phyloP scores from a whole-genome alignment of 2,329 filamentous ascomycete genomes.

The Simplicillium sp. region DNA sequence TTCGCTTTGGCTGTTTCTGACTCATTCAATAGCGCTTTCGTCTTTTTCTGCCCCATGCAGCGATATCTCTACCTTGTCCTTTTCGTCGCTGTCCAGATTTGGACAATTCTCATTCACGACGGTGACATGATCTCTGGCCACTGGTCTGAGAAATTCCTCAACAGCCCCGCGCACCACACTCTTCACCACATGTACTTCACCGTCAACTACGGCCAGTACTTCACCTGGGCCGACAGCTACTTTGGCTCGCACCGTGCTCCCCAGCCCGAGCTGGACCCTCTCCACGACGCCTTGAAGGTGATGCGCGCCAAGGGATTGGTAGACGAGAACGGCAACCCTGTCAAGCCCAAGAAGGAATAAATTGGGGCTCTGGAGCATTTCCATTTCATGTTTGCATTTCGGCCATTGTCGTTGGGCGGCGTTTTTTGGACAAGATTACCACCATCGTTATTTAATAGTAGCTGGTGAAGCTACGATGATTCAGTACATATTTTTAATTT shows the following conservation, averaged over 20 bases:
- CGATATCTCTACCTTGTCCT: conserved; percentile 33
- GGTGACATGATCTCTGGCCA: conserved; percentile 38
- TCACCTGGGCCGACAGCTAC: conserved; percentile 35
- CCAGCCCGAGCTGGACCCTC: conserved; percentile 30
- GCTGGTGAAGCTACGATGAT: no score
- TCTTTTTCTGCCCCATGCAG: conserved; percentile 35
- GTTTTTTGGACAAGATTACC: no score
- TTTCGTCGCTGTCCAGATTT: conserved; percentile 34
- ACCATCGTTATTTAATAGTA: no score
- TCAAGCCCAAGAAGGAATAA: conserved; percentile 21
- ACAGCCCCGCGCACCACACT: conserved; percentile 37
- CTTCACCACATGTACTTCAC: conserved; percentile 40
- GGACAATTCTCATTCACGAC: conserved; percentile 40
- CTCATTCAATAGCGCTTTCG: conserved; percentile 22
- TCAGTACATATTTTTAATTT: no score
- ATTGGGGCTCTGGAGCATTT: not conserved
- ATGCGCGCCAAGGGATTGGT: conserved; percentile 34
- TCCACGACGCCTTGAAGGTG: conserved; percentile 31
- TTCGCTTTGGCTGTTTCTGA: not conserved
- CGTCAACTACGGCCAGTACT: conserved; percentile 40
- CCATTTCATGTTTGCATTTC: no score
- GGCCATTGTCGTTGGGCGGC: no score
- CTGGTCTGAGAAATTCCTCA: conserved; percentile 35
- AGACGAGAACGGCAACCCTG: conserved; percentile 30
- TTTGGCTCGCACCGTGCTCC: conserved; percentile 28